phyloP scores from a whole-genome alignment of 805 yeast genomes.

The Grigorovia transvaalensis region DNA sequence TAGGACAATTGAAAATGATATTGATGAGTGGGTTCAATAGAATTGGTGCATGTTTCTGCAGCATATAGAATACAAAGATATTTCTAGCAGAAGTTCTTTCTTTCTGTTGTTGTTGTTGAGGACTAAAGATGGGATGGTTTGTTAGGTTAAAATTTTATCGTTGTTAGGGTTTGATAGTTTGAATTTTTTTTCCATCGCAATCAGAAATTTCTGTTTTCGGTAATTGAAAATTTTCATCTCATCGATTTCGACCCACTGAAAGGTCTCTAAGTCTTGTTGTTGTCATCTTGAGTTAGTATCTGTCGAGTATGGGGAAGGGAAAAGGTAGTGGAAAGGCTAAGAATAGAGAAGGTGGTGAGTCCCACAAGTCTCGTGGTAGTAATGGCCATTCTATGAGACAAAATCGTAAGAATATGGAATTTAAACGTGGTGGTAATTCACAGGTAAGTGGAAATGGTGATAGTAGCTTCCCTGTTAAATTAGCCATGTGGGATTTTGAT shows the following conservation, averaged over 20 bases:
- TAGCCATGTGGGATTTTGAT: conserved; percentile 99
- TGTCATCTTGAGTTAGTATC: too few species aligned
- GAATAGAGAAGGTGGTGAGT: conserved; percentile 34
- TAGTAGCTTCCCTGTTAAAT: conserved; percentile 61
- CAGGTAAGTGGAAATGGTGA: conserved; percentile 16
- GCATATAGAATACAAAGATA: neutral
- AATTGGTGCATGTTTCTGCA: conserved; percentile 29
- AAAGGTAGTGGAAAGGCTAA: conserved; percentile 36
- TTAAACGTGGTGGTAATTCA: conserved; percentile 22
- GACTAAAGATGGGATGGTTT: too few species aligned
- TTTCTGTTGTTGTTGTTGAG: too few species aligned
- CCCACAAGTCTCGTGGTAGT: conserved; percentile 28
- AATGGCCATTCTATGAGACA: conserved; percentile 50
- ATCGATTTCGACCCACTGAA: neutral
- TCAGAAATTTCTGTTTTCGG: neutral
- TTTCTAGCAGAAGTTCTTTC: too few species aligned
- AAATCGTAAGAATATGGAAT: conserved; percentile 36
- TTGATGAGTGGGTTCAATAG: conserved; percentile 55
- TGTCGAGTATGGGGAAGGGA: conserved; percentile 26
- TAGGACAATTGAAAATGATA: conserved; percentile 56
- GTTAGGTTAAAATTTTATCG: too few species aligned
- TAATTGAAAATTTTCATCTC: neutral
- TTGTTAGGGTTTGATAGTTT: too few species aligned
- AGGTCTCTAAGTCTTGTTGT: too few species aligned
- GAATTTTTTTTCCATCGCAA: too few species aligned